Base-by-base conservation (phyloP, 2,329 filamentous ascomycete genomes). In the Penicillium freii region DNA sequence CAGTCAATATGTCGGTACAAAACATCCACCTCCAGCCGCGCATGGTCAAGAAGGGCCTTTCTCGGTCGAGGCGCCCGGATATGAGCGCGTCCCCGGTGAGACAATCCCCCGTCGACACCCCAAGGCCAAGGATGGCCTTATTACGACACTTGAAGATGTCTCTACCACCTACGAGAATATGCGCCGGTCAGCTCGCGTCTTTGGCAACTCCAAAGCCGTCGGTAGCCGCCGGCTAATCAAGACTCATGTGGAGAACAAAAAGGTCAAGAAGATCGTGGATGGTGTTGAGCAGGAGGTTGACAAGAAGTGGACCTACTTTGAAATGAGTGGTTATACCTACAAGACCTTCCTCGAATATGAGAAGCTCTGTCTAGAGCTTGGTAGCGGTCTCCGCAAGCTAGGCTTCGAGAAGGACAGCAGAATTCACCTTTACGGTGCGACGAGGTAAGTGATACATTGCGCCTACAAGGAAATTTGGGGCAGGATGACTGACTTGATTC, bases 221-320 rank as follows among this genome's bases (percentile, higher is more conserved):
- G 92, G 89, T 65, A 82, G 82, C 68, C 87, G 92, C 62, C 87
- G 84, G 73, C 82, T 96, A 57, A 75, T 96, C 75, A 82, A 87
- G 75, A 85, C 87, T 46, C 91, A 96, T 76, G 84, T 84, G 68
- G 92, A 96, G 81, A 87, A 84, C 66, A 96, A 93, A 81, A 94
- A 91, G 82, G 80, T 96, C 66, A 89, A 92, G 82, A 96, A 95
- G 83, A 82, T 91, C 50, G 80, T 96, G 57, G 90, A 95, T 69
- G 92, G 92, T 65, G 83, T 89, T 73, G 83, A 91, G 74, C 80
- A 82, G 63, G 85, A 92, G 77, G 85, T 94, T 34, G 90, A 95
- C 62, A 96, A 96, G 85, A 85, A 93, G 74, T 96, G 92, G 92
- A 87, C 87, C 52, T 95, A 87, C 77, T 95, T 91, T 66, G 92